Evolutionary conservation across 306 rosid species (phyloP), one percentile per base, ranked within the genome.

Genomic region (Sicyos baderoa): DNA sequence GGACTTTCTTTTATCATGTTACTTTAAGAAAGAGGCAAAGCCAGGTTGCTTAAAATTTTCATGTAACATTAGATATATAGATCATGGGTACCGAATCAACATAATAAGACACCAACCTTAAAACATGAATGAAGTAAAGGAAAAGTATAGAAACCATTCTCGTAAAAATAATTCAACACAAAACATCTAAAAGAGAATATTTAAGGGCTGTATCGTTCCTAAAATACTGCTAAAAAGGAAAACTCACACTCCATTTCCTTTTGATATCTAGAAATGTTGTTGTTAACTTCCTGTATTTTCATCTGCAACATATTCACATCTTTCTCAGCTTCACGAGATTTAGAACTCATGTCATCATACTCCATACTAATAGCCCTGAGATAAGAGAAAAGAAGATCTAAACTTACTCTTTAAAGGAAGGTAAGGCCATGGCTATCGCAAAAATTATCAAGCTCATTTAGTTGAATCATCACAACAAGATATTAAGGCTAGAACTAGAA

Each of bases 161-260:
- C 18, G 10, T 25, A 68, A 69, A 27, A 69, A 27, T 22, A 22
- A 9, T 53, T 48, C 25, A 14, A 52, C 47, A 27, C 53, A 47
- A 69, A 32, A 27, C 48, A 69, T 47, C 32, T 22, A 66, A 22
- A 21, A 45, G 70, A 64, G 2, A 66, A 66, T 13, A 21, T 19
- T 42, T 19, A 66, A 45, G 71, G 22, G 6, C 8, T 2, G 71
- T 51, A n/a, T 10, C 8, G 10, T 68, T 50, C 73, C 54, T 6
- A 45, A 66, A 66, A 45, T 12, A 45, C 21, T 6, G 14, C 18
- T 19, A 47, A 13, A 48, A 66, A 22, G 40, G 21, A 66, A 19
- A 56, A 79, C 98, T 84, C 79, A 89, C 98, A 84, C 35, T 88
- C 95, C 84, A 86, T 71, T 83, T 93, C 95, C 82, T 84, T 93